Conservation (phyloP, 306 rosid species). For the Parietaria judaica region DNA sequence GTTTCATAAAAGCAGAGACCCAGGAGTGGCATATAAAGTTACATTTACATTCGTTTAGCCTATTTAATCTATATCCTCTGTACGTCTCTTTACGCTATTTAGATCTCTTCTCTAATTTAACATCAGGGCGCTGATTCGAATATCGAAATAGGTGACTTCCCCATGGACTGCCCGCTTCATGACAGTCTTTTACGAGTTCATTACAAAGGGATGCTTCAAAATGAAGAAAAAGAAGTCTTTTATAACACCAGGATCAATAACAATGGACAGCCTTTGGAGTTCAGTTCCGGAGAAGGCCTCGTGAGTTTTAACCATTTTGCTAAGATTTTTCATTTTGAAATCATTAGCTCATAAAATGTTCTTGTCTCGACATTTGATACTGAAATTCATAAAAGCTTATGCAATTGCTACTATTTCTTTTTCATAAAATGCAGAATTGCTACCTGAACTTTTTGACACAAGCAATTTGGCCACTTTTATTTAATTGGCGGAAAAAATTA, state of each 20-base stretch:
- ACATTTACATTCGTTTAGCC: not conserved
- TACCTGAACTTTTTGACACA: no score
- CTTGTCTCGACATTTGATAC: not conserved
- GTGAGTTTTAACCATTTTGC: slow-evolving; percentile 48
- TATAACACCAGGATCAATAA: slow-evolving; percentile 78
- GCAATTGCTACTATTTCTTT: no score
- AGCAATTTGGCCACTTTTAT: no score
- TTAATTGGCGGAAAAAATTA: no score
- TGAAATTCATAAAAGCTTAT: not conserved
- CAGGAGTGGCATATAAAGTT: not conserved
- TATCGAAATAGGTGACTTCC: slow-evolving; percentile 73
- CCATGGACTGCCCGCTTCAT: slow-evolving; percentile 99
- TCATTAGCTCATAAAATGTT: not conserved
- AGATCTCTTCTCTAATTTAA: not conserved
- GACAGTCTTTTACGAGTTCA: slow-evolving; percentile 82
- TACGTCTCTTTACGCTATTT: not conserved
- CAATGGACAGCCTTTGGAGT: slow-evolving; percentile 82
- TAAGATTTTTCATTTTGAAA: slow-evolving; percentile 8
- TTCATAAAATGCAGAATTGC: no score
- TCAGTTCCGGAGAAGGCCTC: slow-evolving; percentile 94
- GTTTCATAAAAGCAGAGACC: not conserved
- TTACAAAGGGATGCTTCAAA: slow-evolving; percentile 79
- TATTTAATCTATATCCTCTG: not conserved
- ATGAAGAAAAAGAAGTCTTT: slow-evolving; percentile 57
- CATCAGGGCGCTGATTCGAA: not conserved